Base-by-base conservation (phyloP, 495 filamentous ascomycete genomes). In the Terfezia claveryi region DNA sequence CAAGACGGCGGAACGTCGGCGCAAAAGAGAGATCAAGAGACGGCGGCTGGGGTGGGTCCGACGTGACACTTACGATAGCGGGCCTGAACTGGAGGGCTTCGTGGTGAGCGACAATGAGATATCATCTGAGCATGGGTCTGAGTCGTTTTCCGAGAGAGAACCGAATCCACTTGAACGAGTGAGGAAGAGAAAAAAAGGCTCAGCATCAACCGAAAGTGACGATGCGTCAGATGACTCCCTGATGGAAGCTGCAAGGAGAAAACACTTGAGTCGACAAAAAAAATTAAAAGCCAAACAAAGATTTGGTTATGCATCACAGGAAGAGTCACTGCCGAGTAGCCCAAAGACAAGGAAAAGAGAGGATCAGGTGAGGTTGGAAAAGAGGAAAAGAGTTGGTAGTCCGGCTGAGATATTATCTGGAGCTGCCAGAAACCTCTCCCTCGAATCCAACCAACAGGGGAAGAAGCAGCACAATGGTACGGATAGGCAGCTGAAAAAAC, bases 1-100 rank as follows among this genome's bases (percentile, higher is more conserved):
- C n/a, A 23, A 54, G 14, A 16, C 50, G n/a, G 50, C 55, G 38
- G 61, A 59, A 37, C 17, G 36, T 20, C 60, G 60, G 27, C 57
- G 60, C 44, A 14, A 51, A 36, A 59, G 55, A 38, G 61, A 62
- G 36, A 62, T 53, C 7, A 53, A 62, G 56, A 62, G 41, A 23
- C n/a, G 51, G 16, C 49, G 58, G 41, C 56, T 52, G 27, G 37
- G 23, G 17, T 46, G 23, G 10, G 38, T 52, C 52, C 51, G 41
- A 14, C 32, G 38, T 8, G 27, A 52, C 27, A 57, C 46, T 37
- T 55, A 55, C 37, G 53, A 32, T 32, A 32, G 27, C 27, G 27
- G 27, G 27, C 7, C 27, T 32, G 27, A 32, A 32, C 27, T 32
- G 1, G 27, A 32, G 27, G 27, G 27, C 7, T 32, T 32, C 27